Evolutionary conservation across 116 monocot genomes (phyloP).

Genomic region (Posidonia oceanica): DNA sequence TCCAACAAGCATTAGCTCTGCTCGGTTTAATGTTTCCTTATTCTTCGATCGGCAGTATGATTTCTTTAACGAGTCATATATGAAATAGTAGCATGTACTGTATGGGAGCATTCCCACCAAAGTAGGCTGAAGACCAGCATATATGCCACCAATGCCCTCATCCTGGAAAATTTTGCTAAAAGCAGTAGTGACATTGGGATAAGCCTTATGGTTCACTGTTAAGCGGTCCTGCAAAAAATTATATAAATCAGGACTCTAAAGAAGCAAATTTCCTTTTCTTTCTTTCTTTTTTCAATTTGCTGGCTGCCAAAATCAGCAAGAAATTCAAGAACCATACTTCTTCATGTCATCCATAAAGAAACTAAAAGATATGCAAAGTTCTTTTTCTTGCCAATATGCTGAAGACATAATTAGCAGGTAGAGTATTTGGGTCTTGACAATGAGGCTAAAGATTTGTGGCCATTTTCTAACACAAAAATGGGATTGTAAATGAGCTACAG

Average conservation of each 20-base stretch:
- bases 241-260: neutral
- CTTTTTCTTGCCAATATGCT: too few species aligned
- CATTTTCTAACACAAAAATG: too few species aligned
- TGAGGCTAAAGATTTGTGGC: too few species aligned
- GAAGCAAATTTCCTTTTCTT: neutral
- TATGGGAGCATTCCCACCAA: slow-evolving; percentile 95
- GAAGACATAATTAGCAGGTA: too few species aligned
- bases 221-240: slow-evolving; percentile 58
- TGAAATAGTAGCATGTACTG: slow-evolving; percentile 99
- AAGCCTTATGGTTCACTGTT: slow-evolving; percentile 56
- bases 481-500: too few species aligned
- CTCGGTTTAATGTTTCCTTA: slow-evolving; percentile 52
- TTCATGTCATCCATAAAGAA: too few species aligned
- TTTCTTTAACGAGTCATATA: slow-evolving; percentile 90
- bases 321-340: too few species aligned
- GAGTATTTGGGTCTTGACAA: too few species aligned
- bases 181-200: slow-evolving; percentile 59
- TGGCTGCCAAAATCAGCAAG: neutral
- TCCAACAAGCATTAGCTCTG: slow-evolving; percentile 73
- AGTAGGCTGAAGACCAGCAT: slow-evolving; percentile 80
- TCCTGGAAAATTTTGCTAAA: slow-evolving; percentile 56
- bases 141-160: slow-evolving; percentile 71
- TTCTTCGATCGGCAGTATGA: slow-evolving; percentile 61
- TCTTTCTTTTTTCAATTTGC: neutral
- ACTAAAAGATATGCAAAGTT: too few species aligned